Evolutionary conservation across 176 grass and related monocot species (phyloP).

Genomic region (Bonia amplexicaulis): DNA sequence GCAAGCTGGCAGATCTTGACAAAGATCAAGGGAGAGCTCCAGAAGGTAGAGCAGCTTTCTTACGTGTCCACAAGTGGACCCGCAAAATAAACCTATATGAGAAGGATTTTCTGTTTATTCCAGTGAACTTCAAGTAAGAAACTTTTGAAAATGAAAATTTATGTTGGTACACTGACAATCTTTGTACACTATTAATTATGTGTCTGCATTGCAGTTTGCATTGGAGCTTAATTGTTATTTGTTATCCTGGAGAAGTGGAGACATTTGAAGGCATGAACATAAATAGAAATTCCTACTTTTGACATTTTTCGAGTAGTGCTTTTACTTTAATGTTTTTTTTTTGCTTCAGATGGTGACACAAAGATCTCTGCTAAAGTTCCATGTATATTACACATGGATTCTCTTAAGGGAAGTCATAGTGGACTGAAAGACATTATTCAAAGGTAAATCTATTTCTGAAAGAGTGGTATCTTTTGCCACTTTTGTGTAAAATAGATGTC

Average conservation of each 20-base stretch:
- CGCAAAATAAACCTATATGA: constrained; percentile 94
- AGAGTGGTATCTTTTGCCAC: background rate
- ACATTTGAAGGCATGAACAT: constrained; percentile 51
- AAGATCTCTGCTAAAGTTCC: constrained; percentile 54
- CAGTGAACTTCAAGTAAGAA: constrained; percentile 96
- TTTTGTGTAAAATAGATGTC: background rate
- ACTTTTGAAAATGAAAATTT: background rate
- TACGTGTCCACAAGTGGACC: constrained; percentile 96
- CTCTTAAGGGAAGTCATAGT: constrained; percentile 91
- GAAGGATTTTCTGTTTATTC: constrained; percentile 96
- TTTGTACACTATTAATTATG: constrained; percentile 10
- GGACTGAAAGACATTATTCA: constrained; percentile 97
- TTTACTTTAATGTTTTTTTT: constrained; percentile 21
- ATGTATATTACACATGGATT: constrained; percentile 98
- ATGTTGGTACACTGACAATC: background rate
- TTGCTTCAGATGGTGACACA: constrained; percentile 52
- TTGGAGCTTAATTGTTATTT: constrained; percentile 96
- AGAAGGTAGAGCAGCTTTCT: constrained; percentile 85
- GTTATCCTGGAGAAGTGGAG: constrained; percentile 81
- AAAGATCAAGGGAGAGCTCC: constrained; percentile 81
- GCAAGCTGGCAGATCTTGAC: constrained; percentile 97
- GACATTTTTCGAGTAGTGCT: background rate
- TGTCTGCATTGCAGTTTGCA: constrained; percentile 64
- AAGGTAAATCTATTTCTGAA: constrained; percentile 49
- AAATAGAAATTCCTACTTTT: constrained; percentile 9